phyloP scores from a whole-genome alignment of 331 rosid species.

The Malus hybrid region DNA sequence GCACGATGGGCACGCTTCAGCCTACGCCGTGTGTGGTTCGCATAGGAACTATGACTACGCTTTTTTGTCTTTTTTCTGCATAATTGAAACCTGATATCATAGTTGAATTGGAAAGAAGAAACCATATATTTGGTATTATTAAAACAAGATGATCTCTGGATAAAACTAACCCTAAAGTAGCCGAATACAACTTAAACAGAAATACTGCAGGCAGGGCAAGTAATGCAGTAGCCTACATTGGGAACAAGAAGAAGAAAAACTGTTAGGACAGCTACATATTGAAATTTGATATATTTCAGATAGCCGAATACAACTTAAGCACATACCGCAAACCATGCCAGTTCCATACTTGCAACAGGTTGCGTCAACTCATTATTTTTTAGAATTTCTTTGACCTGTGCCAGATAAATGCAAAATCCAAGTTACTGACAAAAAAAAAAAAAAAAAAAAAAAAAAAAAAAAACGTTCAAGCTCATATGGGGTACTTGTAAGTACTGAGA shows the following conservation, averaged over 20 bases:
- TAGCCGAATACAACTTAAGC: background rate
- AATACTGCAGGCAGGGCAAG: constrained; percentile 31
- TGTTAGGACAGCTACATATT: no score
- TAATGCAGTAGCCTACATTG: constrained; percentile 27
- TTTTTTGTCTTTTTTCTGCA: constrained; percentile 16
- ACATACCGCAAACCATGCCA: constrained; percentile 41
- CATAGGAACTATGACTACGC: background rate
- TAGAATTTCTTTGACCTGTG: constrained; percentile 32
- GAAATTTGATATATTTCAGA: background rate
- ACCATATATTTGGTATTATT: background rate
- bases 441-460: no score
- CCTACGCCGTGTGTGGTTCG: constrained; percentile 1
- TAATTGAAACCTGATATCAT: background rate
- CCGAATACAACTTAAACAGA: constrained; percentile 16
- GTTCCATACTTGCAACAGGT: constrained; percentile 27
- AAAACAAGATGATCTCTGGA: background rate
- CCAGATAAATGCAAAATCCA: background rate
- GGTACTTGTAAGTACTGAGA: background rate
- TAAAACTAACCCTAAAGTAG: constrained; percentile 21
- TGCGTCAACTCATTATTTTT: constrained; percentile 23
- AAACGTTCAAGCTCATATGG: background rate
- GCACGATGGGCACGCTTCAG: constrained; percentile 6
- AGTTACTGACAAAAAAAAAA: background rate
- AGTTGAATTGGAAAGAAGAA: background rate
- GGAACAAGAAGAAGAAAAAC: background rate